Evolutionary conservation across 2,329 filamentous ascomycete species (phyloP), one percentile per base, ranked within the genome.

Genomic region (Ophiostoma piceae): DNA sequence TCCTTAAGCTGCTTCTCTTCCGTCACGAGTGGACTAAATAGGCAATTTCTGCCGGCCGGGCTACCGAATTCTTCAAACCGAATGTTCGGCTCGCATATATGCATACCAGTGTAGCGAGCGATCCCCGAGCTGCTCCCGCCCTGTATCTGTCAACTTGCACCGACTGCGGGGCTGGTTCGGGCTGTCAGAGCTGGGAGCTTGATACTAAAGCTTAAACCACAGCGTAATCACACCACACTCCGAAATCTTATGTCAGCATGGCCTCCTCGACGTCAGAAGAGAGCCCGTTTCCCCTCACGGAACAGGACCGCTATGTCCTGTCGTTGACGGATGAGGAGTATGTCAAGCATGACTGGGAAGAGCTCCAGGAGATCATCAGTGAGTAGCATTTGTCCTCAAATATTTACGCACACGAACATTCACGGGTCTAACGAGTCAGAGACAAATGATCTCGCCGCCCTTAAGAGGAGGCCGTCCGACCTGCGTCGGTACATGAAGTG

Each of bases 381-480:
- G 78, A 75, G 83, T 67, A 12, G n/a, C 57, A 22, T 8, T n/a
- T 26, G 51, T 57, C 51, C 8, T 12, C 51, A 11, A 22, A 22
- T 47, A 7, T 26, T 6, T 39, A 19, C 16, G 26, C 26, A 9
- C 1, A 14, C 14, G 14, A 3, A 3, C 11, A 3, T 51, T 16
- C 22, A 57, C 51, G 11, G 6, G 11, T 65, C 41, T 41, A 66
- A 43, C 47, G 3, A 14, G 22, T 9, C 51, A 68, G 68, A 65
- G 19, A 79, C 77, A 68, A 89, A 89, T 76, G 80, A 89, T 47
- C 88, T 97, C 71, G 87, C 90, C 72, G 83, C 85, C 32, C 89
- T 97, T 74, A 92, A 92, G 77, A 86, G 94, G 51, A 87, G 89
- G 71, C 93, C 94, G 1, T 93, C 90, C 35, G 90, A 96, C 74